Conservation (phyloP, 192 early-diverging fungal species). For the Dispira simplex region DNA sequence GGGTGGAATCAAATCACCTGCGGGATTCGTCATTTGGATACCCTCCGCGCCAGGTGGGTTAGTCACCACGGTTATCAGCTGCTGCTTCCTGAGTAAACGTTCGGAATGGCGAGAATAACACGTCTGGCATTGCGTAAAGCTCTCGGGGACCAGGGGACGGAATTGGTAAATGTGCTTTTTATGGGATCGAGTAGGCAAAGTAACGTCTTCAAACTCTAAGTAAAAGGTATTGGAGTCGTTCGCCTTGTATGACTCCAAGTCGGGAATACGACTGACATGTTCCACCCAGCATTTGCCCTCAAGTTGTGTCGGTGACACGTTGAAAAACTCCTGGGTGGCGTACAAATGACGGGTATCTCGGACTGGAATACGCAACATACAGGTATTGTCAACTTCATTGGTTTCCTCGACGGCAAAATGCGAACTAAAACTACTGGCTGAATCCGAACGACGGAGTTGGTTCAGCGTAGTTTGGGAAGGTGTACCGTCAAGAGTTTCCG, state of each 20-base stretch:
- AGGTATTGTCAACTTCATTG: background rate
- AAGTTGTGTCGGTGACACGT: conserved; percentile 17
- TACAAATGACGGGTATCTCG: conserved; percentile 30
- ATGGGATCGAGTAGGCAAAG: background rate
- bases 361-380: background rate
- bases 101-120: background rate
- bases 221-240: conserved; percentile 30
- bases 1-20: background rate
- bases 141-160: background rate
- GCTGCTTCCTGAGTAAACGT: background rate
- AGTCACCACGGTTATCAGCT: background rate
- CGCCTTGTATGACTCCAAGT: conserved; percentile 31
- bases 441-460: background rate
- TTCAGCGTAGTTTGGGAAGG: background rate
- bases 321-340: conserved; percentile 19
- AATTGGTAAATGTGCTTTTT: background rate
- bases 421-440: background rate
- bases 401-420: background rate
- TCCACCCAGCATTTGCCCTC: conserved; percentile 41
- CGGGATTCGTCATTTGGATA: background rate
- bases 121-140: background rate
- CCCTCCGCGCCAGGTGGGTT: background rate
- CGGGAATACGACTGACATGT: conserved; percentile 22
- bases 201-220: conserved; percentile 9
- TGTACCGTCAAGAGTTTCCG: conserved; percentile 1